phyloP scores from a whole-genome alignment of 768 basidiomycete species.

The Pleurotus eryngii region DNA sequence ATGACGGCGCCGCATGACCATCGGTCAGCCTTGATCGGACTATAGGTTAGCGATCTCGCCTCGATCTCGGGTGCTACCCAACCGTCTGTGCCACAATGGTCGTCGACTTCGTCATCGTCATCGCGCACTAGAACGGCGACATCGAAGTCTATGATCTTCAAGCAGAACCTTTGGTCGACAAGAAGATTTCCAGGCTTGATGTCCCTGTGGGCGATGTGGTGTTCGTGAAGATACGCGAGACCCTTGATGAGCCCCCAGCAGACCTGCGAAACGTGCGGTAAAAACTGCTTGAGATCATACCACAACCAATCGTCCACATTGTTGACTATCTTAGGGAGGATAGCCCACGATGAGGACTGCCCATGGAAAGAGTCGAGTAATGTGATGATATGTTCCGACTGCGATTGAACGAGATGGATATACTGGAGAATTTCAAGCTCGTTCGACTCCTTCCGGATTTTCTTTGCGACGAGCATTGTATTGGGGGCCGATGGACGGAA shows the following conservation, averaged over 20 bases:
- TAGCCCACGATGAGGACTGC: not conserved
- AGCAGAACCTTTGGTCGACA: conserved; percentile 66
- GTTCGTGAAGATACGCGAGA: conserved; percentile 58
- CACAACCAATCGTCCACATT: not conserved
- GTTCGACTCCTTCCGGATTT: conserved; percentile 5
- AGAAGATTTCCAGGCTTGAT: conserved; percentile 83
- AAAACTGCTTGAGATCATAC: not conserved
- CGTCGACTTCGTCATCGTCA: not conserved
- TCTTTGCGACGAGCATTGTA: conserved; percentile 4
- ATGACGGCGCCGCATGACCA: conserved; percentile 10
- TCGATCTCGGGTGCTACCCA: conserved; percentile 11
- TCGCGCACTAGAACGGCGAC: conserved; percentile 6
- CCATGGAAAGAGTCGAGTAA: conserved; percentile 6
- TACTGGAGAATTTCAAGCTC: conserved; percentile 8
- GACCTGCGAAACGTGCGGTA: not conserved
- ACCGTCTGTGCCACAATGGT: conserved; percentile 2
- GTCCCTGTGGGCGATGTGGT: conserved; percentile 79
- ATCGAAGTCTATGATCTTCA: conserved; percentile 49
- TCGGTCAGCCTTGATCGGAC: conserved; percentile 10
- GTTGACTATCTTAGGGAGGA: conserved; percentile 1
- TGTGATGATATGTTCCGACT: conserved; percentile 6
- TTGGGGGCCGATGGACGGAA: not conserved
- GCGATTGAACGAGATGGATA: not conserved
- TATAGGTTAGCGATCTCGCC: not conserved
- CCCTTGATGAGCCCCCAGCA: not conserved